phyloP scores from a whole-genome alignment of 495 filamentous ascomycete genomes.

The Penicillium cosmopolitanum region DNA sequence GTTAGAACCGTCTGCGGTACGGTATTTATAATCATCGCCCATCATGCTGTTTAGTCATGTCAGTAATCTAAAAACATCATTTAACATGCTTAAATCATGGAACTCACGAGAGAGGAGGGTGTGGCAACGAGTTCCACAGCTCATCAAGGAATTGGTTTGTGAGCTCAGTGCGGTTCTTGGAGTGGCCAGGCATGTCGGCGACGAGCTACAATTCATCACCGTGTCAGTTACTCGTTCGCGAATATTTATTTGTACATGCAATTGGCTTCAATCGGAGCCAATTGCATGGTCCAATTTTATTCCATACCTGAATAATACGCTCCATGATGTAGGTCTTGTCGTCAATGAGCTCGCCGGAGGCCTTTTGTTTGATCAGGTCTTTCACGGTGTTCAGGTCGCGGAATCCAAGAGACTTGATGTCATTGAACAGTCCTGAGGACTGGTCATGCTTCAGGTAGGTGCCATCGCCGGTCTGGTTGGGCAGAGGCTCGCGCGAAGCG shows the following conservation, averaged over 20 bases:
- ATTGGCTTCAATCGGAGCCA: conserved; percentile 6
- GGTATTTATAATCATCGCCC: conserved; percentile 67
- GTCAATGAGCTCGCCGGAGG: conserved; percentile 59
- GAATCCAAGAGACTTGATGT: conserved; percentile 65
- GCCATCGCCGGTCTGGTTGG: conserved; percentile 67
- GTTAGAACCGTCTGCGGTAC: conserved; percentile 74
- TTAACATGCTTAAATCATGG: neutral
- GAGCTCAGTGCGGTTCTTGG: conserved; percentile 64
- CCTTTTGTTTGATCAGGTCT: conserved; percentile 55
- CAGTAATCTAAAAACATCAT: conserved; percentile 10
- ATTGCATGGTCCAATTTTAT: neutral
- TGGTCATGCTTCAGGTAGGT: conserved; percentile 54
- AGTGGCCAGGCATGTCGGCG: conserved; percentile 62
- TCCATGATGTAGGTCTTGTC: conserved; percentile 87
- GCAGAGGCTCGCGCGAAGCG: conserved; percentile 65
- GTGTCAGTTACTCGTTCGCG: neutral
- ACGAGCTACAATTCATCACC: conserved; percentile 53
- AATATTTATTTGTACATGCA: neutral
- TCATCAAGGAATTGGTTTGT: conserved; percentile 71
- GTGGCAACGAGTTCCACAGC: conserved; percentile 65
- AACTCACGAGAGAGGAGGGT: conserved; percentile 55
- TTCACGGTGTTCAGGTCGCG: conserved; percentile 60
- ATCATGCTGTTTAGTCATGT: conserved; percentile 49
- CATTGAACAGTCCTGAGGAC: conserved; percentile 61
- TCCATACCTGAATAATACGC: conserved; percentile 63